Conservation (phyloP, 2,329 filamentous ascomycete genomes). For the Colletotrichum chlorophyti region DNA sequence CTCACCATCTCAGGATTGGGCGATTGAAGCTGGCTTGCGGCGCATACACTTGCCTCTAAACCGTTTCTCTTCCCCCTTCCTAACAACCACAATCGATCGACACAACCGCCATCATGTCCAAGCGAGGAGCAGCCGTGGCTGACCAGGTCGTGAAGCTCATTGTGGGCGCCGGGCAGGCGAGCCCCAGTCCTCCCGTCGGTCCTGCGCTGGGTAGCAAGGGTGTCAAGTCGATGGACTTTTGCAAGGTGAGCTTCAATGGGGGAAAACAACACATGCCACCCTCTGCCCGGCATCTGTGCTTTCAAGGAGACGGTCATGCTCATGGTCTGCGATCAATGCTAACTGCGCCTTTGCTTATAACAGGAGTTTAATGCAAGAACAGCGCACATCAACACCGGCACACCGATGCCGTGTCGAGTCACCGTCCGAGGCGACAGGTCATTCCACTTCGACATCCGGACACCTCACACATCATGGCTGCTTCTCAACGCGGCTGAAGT, state of each 20-base stretch:
- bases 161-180: slow-evolving; percentile 93
- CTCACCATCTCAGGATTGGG: slow-evolving; percentile 2
- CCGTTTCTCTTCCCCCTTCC: background rate
- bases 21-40: slow-evolving; percentile 7
- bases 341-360: slow-evolving; percentile 10
- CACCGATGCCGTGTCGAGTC: slow-evolving; percentile 88
- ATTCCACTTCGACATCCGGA: slow-evolving; percentile 92
- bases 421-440: slow-evolving; percentile 91
- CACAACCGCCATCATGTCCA: slow-evolving; percentile 55
- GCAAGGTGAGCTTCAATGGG: slow-evolving; percentile 73
- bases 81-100: slow-evolving; percentile 21
- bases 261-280: slow-evolving; percentile 21
- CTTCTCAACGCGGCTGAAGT: slow-evolving; percentile 84
- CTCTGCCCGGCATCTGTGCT: slow-evolving; percentile 18
- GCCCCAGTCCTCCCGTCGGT: slow-evolving; percentile 93
- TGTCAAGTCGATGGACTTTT: slow-evolving; percentile 99
- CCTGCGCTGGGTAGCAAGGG: slow-evolving; percentile 96
- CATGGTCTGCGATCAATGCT: slow-evolving; percentile 29
- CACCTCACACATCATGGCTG: slow-evolving; percentile 91
- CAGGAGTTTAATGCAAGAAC: slow-evolving; percentile 98
- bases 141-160: slow-evolving; percentile 95
- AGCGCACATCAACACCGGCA: slow-evolving; percentile 80
- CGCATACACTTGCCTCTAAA: slow-evolving; percentile 7
- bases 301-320: slow-evolving; percentile 4
- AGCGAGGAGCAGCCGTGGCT: slow-evolving; percentile 47